Evolutionary conservation across 2,329 filamentous ascomycete genomes (phyloP), one percentile per base, ranked within the genome.

Genomic region (Aspergillus glaucus): DNA sequence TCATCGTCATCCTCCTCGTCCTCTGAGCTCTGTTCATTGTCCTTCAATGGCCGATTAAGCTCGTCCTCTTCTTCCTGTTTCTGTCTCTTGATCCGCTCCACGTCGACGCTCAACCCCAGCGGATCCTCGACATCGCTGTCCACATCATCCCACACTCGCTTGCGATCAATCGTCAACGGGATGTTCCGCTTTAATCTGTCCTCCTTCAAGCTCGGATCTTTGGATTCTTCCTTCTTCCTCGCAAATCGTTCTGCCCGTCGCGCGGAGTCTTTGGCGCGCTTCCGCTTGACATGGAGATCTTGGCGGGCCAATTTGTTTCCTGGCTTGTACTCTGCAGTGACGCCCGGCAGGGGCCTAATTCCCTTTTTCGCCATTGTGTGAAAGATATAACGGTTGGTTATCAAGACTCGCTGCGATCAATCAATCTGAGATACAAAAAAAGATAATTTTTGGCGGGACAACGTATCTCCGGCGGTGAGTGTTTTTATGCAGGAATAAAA

Each of bases 61-160:
- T 70, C 65, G 40, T 70, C 66, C 44, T 75, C 71, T 51, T 74
- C 70, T 51, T 72, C 70, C 44, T 74, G 57, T 57, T 68, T 76
- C 50, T 71, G 68, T 55, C 72, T 62, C 60, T 76, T 76, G 56
- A 76, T 66, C 45, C 71, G 66, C 59, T 75, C 73, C 34, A 75
- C 70, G 56, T 76, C 73, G 39, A 77, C 71, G 45, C 68, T 75
- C 53, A 72, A 45, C 32, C 73, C 75, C 41, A 77, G 59, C 21
- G 70, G 65, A 43, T 74, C 70, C 36, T 74, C 72, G 14, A 68
- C 68, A 50, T 75, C 74, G 46, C 71, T 70, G 43, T 84, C 84
- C 44, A 81, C 80, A 46, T 91, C 84, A 61, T 96, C 91, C 88
- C 89, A 97, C 28, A 88, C 83, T 66, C 93, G 82, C 75, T 95